Conservation (phyloP, 352 stramenopile species). For the Pythium pyrilobum region DNA sequence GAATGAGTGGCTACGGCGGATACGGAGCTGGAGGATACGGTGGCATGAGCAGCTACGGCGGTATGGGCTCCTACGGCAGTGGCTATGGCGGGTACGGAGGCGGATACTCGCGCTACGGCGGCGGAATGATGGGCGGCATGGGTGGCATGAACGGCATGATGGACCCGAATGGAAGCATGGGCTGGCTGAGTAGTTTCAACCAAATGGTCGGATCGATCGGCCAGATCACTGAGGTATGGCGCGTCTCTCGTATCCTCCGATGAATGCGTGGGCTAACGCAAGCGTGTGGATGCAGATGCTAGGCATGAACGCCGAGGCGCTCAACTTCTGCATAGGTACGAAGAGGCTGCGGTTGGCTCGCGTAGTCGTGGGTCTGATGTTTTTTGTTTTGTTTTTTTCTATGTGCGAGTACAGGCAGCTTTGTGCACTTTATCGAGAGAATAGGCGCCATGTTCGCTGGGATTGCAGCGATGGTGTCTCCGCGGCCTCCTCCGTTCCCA, state of each 20-base stretch:
- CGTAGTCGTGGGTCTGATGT: neutral
- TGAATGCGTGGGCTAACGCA: too few relatives aligned
- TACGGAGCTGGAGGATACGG: conserved; percentile 15
- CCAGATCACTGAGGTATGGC: conserved; percentile 33
- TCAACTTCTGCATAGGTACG: conserved; percentile 32
- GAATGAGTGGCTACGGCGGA: neutral
- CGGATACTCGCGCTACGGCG: conserved; percentile 17
- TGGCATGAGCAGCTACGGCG: conserved; percentile 10
- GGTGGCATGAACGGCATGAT: conserved; percentile 22
- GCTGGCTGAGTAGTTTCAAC: conserved; percentile 33
- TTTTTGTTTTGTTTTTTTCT: neutral
- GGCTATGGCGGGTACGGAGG: conserved; percentile 18
- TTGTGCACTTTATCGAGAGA: conserved; percentile 79
- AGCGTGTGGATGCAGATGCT: conserved; percentile 19
- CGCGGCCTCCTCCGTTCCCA: conserved; percentile 45
- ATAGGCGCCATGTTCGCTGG: conserved; percentile 72
- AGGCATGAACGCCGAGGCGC: conserved; percentile 35
- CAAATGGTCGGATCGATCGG: conserved; percentile 31
- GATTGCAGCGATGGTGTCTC: conserved; percentile 62
- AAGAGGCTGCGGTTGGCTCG: neutral
- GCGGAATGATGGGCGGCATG: conserved; percentile 21
- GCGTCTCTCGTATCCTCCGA: neutral
- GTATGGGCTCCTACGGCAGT: conserved; percentile 7
- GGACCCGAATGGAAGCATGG: conserved; percentile 27
- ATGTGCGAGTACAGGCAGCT: conserved; percentile 35